These are phyloP conservation scores for Cryptococcus depauperatus DNA, from an alignment of 1,284 basidiomycete genomes.

Conservation along the genomic window DNA sequence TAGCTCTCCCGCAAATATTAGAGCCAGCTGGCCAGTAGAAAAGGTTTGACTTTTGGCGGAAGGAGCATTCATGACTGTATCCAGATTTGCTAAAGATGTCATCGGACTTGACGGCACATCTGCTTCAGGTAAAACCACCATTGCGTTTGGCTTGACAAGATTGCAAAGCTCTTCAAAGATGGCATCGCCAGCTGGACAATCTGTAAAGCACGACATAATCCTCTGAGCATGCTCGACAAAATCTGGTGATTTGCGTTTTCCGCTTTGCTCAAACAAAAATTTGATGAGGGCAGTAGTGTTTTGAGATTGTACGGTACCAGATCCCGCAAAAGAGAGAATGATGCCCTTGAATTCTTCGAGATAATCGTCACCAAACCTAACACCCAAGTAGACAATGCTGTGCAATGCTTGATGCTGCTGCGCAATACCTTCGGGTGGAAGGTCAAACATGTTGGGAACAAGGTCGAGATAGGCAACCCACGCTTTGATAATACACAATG, in stretches of 20 bases:
- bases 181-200: constrained; percentile 62
- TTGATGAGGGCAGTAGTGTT: constrained; percentile 74
- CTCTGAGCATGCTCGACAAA: constrained; percentile 74
- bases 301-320: constrained; percentile 16
- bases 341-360: constrained; percentile 75
- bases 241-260: constrained; percentile 67
- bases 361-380: constrained; percentile 66
- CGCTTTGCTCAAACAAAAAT: constrained; percentile 80
- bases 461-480: constrained; percentile 72
- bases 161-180: constrained; percentile 77
- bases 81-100: constrained; percentile 35
- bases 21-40: constrained; percentile 77
- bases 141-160: constrained; percentile 73
- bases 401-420: constrained; percentile 64
- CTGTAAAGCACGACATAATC: constrained; percentile 75
- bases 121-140: constrained; percentile 60
- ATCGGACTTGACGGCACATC: constrained; percentile 65
- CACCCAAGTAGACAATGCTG: constrained; percentile 75
- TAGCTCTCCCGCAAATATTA: constrained; percentile 76
- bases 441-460: constrained; percentile 19
- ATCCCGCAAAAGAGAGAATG: constrained; percentile 57
- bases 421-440: constrained; percentile 26
- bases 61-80: constrained; percentile 34
- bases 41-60: constrained; percentile 39
- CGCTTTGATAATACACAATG: constrained; percentile 63